Base-by-base conservation (phyloP, 305 asterid genomes). In the Rubia balearica region DNA sequence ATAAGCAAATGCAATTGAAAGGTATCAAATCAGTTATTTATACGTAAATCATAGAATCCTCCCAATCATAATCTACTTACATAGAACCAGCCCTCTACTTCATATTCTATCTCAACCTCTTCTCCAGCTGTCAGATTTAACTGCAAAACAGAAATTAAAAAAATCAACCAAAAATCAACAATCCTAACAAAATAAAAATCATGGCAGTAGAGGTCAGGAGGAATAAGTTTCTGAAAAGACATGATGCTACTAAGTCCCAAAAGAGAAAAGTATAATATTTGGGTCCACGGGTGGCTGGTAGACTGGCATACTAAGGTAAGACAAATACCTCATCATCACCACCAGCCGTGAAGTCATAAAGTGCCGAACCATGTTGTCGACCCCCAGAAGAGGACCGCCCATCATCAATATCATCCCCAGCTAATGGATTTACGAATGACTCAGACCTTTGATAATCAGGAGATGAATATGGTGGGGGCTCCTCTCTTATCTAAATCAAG, bases 21-120 rank as follows among this genome's bases (percentile, higher is more conserved):
- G 46, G 36, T 43, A 10, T 21, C 48, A 64, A 43, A 49, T 40
- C 65, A 63, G n/a, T 72, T 63, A 24, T 5, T 46, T 17, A 24
- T 14, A 24, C 4, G 30, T 63, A 33, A 16, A 13, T 8, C 1
- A n/a, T 13, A 9, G 7, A 51, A 40, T 45, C 43, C 19, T 48
- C 43, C 22, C 13, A 42, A n/a, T 4, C 27, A 55, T 6, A 38
- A 21, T 62, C 70, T 76, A 94, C 99, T 94, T 86, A 94, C 97
- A 77, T 88, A 87, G 80, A 76, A 94, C 99, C 99, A 94, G 79
- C 99, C 99, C 81, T 94, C 99, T 71, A 94, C 97, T 86, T 94
- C 99, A 81, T 94, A 82, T 73, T 89, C 98, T 57, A 94, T 91
- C 80, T 91, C 98, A 72, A 94, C 80, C 45, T 89, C 99, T 81